Percentiles rank a stretch among this genome's conserved stretches.
phyloP scores from a whole-genome alignment of 306 rosid species.

The Inga oerstediana region DNA sequence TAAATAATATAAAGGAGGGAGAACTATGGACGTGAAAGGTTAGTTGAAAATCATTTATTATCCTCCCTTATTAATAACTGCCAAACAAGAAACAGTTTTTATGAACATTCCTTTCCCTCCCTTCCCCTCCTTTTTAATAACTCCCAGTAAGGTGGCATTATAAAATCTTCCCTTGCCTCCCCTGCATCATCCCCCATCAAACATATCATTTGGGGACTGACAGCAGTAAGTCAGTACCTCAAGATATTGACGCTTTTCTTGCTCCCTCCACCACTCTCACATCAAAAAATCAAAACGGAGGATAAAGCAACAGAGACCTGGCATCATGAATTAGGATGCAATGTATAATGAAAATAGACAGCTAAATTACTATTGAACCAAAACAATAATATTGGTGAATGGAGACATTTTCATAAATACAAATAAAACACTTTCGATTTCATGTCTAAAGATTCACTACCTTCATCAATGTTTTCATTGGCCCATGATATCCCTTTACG shows the following conservation, averaged over 20 bases:
- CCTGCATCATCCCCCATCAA: not conserved
- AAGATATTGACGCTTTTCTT: not conserved
- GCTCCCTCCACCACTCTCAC: constrained; percentile 1
- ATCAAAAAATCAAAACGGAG: not conserved
- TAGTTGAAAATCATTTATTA: not conserved
- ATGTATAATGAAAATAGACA: not conserved
- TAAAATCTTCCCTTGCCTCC: not conserved
- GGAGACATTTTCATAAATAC: not conserved
- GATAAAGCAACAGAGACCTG: constrained; percentile 11
- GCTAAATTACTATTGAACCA: not conserved
- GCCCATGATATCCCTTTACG: constrained; percentile 90
- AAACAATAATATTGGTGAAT: constrained; percentile 25
- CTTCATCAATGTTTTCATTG: constrained; percentile 87
- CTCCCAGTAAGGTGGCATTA: not conserved
- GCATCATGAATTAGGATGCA: not conserved
- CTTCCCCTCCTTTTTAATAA: not conserved
- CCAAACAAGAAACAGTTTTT: not conserved
- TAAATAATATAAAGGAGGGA: not conserved
- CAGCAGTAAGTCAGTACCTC: not conserved
- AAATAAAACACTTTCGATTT: constrained; percentile 1
- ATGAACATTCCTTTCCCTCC: not conserved
- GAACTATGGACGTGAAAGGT: not conserved
- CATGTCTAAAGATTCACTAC: constrained; percentile 39
- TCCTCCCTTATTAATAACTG: not conserved
- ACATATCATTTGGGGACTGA: not conserved